Conservation (phyloP, 1,284 basidiomycete genomes). For the Ceratobasidium sp. region DNA sequence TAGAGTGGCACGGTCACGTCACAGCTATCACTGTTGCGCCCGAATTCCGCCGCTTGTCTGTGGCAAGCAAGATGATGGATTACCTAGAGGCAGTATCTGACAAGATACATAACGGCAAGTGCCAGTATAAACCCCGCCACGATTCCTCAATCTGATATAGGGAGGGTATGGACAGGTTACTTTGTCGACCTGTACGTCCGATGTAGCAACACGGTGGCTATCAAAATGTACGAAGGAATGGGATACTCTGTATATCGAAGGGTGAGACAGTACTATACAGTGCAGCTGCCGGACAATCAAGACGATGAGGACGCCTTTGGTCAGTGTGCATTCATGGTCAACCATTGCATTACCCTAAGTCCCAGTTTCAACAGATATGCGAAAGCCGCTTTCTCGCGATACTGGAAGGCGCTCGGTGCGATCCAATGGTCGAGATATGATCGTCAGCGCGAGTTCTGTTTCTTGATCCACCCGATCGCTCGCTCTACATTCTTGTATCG, state of each 20-base stretch:
- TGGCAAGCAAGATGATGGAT: conserved; percentile 84
- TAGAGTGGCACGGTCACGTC: conserved; percentile 89
- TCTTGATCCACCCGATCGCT: not conserved
- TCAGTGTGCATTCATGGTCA: conserved; percentile 58
- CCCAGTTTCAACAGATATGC: conserved; percentile 77
- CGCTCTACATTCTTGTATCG: not conserved
- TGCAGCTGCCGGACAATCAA: conserved; percentile 70
- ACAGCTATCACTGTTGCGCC: conserved; percentile 92
- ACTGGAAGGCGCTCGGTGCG: conserved; percentile 70
- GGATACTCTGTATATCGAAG: conserved; percentile 88
- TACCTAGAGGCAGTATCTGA: conserved; percentile 85
- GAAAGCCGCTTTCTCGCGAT: conserved; percentile 80
- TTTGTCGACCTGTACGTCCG: conserved; percentile 94
- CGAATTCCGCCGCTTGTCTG: conserved; percentile 84
- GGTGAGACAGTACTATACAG: conserved; percentile 88
- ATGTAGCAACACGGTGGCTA: conserved; percentile 70
- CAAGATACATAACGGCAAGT: conserved; percentile 67
- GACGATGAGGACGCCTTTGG: conserved; percentile 93
- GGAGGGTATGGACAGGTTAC: conserved; percentile 59
- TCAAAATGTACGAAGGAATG: conserved; percentile 85
- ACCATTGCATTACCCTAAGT: not conserved
- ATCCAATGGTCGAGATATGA: conserved; percentile 74
- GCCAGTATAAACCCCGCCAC: not conserved
- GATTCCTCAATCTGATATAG: not conserved
- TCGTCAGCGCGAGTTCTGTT: conserved; percentile 67